Evolutionary conservation across 495 filamentous ascomycete species (phyloP).

Genomic region (Lasiosphaeris hirsuta): DNA sequence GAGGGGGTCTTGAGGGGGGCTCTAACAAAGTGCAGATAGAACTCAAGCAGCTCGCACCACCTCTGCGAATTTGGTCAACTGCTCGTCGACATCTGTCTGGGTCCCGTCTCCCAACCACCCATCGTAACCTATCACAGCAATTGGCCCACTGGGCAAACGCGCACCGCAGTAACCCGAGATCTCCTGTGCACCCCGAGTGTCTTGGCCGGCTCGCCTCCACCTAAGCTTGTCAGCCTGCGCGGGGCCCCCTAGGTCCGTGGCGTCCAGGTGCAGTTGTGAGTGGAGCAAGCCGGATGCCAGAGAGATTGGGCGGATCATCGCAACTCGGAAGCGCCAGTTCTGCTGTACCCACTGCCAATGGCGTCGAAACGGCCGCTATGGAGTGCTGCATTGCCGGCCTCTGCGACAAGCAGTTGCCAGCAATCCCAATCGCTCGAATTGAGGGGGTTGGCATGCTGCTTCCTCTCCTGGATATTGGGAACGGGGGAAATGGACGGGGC

Average conservation of each 20-base stretch:
- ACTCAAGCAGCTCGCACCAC: too few species aligned
- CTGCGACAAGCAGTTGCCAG: neutral
- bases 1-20: constrained; percentile 8
- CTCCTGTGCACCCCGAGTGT: constrained; percentile 18
- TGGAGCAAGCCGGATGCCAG: constrained; percentile 7
- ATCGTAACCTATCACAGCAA: constrained; percentile 13
- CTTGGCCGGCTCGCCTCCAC: constrained; percentile 10
- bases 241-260: constrained; percentile 10
- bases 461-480: too few species aligned
- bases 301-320: constrained; percentile 18
- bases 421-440: neutral
- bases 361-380: neutral
- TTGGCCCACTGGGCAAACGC: constrained; percentile 7
- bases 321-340: neutral
- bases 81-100: too few species aligned
- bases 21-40: constrained; percentile 1
- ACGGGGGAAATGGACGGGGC: too few species aligned
- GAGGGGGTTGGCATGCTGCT: neutral
- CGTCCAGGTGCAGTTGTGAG: constrained; percentile 12
- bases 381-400: neutral
- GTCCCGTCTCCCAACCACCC: constrained; percentile 12
- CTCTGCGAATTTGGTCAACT: neutral
- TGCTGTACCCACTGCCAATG: constrained; percentile 4
- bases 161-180: constrained; percentile 23
- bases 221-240: constrained; percentile 12